A percentile compares a stretch with the other conserved stretches of the same genome.
phyloP scores from a whole-genome alignment of 2,329 filamentous ascomycete genomes.

The Fusarium staphyleae region DNA sequence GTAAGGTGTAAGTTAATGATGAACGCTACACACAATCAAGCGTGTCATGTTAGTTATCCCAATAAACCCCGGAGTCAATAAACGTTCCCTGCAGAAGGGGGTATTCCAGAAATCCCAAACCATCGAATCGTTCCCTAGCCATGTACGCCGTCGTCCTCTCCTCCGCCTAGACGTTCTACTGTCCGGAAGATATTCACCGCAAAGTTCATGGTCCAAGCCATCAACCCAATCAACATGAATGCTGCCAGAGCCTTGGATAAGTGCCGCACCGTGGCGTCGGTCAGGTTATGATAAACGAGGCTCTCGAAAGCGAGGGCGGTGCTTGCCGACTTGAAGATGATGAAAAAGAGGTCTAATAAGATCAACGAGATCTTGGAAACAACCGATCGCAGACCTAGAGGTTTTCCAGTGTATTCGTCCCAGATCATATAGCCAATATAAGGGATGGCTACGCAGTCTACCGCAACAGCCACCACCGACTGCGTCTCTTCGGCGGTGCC shows the following conservation, averaged over 20 bases:
- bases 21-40: slow-evolving; percentile 28
- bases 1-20: slow-evolving; percentile 12
- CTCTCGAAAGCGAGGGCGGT: slow-evolving; percentile 88
- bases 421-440: slow-evolving; percentile 95
- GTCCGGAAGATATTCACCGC: slow-evolving; percentile 81
- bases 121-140: slow-evolving; percentile 18
- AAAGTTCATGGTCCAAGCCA: slow-evolving; percentile 92
- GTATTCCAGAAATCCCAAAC: slow-evolving; percentile 24
- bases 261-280: slow-evolving; percentile 55
- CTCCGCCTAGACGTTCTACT: slow-evolving; percentile 66
- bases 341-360: slow-evolving; percentile 92
- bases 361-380: slow-evolving; percentile 89
- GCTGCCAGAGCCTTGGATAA: slow-evolving; percentile 73
- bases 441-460: slow-evolving; percentile 86
- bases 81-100: slow-evolving; percentile 30
- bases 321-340: slow-evolving; percentile 96
- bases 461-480: slow-evolving; percentile 85
- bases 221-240: slow-evolving; percentile 79
- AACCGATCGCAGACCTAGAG: slow-evolving; percentile 83
- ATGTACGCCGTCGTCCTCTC: slow-evolving; percentile 51
- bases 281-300: slow-evolving; percentile 65
- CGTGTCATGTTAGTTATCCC: slow-evolving; percentile 16
- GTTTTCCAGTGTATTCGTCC: slow-evolving; percentile 95
- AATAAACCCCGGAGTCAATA: slow-evolving; percentile 9
- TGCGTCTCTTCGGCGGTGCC: slow-evolving; percentile 70